Conservation (phyloP, 1,139 yeast species). For the Saccharomycopsis hybrid region DNA sequence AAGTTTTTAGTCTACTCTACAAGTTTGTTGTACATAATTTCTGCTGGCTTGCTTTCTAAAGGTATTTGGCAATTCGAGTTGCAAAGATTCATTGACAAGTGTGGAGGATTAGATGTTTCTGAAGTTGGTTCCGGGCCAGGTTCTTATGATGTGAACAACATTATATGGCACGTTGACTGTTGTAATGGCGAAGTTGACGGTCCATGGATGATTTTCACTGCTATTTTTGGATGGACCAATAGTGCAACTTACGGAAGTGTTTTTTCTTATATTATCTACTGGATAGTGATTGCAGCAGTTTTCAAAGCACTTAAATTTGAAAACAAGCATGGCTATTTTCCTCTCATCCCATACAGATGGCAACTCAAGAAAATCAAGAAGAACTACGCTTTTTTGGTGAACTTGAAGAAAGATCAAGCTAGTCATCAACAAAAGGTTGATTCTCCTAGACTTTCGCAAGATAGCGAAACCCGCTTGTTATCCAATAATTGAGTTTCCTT, state of each 20-base stretch:
- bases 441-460: background rate
- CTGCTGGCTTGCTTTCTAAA: conserved; percentile 85
- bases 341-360: conserved; percentile 52
- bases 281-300: conserved; percentile 46
- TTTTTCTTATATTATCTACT: conserved; percentile 65
- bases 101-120: conserved; percentile 82
- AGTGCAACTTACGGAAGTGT: conserved; percentile 93
- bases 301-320: conserved; percentile 49
- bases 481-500: background rate
- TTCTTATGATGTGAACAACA: conserved; percentile 70
- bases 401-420: conserved; percentile 7
- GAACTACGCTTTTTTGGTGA: conserved; percentile 28
- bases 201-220: conserved; percentile 91
- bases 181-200: conserved; percentile 88
- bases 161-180: conserved; percentile 96
- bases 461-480: background rate
- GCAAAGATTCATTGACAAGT: conserved; percentile 52
- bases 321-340: conserved; percentile 59
- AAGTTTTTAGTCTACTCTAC: conserved; percentile 78
- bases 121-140: conserved; percentile 95
- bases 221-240: conserved; percentile 92
- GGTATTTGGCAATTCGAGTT: conserved; percentile 89
- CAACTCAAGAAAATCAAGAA: conserved; percentile 53
- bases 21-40: conserved; percentile 75
- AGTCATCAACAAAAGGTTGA: background rate